phyloP scores from a whole-genome alignment of 257 asterid genomes.

The Cordia subcordata region DNA sequence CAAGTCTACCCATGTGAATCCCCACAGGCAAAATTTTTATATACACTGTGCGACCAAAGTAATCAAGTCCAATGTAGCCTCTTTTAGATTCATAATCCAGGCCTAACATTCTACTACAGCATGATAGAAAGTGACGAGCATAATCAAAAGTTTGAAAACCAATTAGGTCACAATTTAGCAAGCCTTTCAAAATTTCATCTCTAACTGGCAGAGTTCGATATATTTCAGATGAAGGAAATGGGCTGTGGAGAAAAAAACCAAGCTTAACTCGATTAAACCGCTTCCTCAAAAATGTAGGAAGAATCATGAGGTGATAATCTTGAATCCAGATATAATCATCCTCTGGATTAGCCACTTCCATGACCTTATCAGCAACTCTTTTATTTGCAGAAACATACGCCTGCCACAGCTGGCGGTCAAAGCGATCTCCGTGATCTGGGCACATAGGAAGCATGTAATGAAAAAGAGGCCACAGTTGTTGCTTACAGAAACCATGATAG shows the following conservation, averaged over 20 bases:
- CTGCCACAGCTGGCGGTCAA: conserved; percentile 80
- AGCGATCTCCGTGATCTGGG: conserved; percentile 88
- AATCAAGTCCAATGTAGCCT: conserved; percentile 92
- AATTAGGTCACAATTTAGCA: conserved; percentile 68
- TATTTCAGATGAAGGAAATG: conserved; percentile 92
- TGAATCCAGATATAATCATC: conserved; percentile 88
- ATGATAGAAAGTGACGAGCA: conserved; percentile 90
- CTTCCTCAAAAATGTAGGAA: conserved; percentile 86
- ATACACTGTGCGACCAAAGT: conserved; percentile 83
- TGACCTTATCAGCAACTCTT: conserved; percentile 72
- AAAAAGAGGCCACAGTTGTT: conserved; percentile 90
- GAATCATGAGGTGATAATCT: conserved; percentile 91
- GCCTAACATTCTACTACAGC: conserved; percentile 90
- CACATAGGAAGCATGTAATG: conserved; percentile 96
- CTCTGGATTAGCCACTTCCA: conserved; percentile 83
- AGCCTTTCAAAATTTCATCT: conserved; percentile 79
- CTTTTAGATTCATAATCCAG: conserved; percentile 87
- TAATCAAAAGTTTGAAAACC: conserved; percentile 93
- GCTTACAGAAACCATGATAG: conserved; percentile 83
- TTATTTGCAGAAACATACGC: conserved; percentile 82
- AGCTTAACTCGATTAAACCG: conserved; percentile 74
- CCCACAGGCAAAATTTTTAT: conserved; percentile 88
- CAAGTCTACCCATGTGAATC: conserved; percentile 82
- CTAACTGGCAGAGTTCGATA: conserved; percentile 86
- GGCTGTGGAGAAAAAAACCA: conserved; percentile 91